Conservation (phyloP, 2,329 filamentous ascomycete species). For the Achaetomium macrosporum region DNA sequence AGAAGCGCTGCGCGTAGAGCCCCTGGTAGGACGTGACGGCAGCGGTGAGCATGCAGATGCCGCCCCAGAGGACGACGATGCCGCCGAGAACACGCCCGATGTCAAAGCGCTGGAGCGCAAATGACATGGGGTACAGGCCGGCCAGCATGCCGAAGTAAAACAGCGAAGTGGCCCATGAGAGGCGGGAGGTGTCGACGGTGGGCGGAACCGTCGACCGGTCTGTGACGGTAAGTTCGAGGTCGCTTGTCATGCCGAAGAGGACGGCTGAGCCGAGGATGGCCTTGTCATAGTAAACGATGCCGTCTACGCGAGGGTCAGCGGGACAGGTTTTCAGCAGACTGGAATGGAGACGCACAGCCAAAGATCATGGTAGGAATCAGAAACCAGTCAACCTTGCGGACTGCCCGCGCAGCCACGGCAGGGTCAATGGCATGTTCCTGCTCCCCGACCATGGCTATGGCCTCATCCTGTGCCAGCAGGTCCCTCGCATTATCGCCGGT, state of each 20-base stretch:
- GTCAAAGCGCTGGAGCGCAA: slow-evolving; percentile 61
- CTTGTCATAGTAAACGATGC: slow-evolving; percentile 67
- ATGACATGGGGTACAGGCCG: slow-evolving; percentile 68
- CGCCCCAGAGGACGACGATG: slow-evolving; percentile 60
- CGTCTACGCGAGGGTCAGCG: slow-evolving; percentile 38
- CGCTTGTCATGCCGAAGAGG: slow-evolving; percentile 70
- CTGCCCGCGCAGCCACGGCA: slow-evolving; percentile 39
- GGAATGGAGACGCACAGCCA: slow-evolving; percentile 32
- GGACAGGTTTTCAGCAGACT: too few relatives aligned
- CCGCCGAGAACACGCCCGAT: slow-evolving; percentile 58
- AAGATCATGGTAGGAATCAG: slow-evolving; percentile 52
- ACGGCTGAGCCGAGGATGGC: slow-evolving; percentile 68
- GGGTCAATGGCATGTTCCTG: slow-evolving; percentile 47
- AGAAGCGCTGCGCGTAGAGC: slow-evolving; percentile 61
- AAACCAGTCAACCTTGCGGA: slow-evolving; percentile 51
- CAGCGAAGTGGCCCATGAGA: slow-evolving; percentile 71
- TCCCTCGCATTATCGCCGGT: neutral
- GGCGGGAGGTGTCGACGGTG: slow-evolving; percentile 57
- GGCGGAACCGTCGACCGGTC: slow-evolving; percentile 41
- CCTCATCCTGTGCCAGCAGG: slow-evolving; percentile 40
- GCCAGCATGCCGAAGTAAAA: slow-evolving; percentile 78
- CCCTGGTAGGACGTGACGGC: slow-evolving; percentile 58
- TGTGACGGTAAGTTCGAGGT: slow-evolving; percentile 55
- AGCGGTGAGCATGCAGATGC: slow-evolving; percentile 63
- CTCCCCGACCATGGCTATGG: slow-evolving; percentile 55